Evolutionary conservation across 768 basidiomycete species (phyloP), one percentile per base, ranked within the genome.

Genomic region (Sarcodon sp.): DNA sequence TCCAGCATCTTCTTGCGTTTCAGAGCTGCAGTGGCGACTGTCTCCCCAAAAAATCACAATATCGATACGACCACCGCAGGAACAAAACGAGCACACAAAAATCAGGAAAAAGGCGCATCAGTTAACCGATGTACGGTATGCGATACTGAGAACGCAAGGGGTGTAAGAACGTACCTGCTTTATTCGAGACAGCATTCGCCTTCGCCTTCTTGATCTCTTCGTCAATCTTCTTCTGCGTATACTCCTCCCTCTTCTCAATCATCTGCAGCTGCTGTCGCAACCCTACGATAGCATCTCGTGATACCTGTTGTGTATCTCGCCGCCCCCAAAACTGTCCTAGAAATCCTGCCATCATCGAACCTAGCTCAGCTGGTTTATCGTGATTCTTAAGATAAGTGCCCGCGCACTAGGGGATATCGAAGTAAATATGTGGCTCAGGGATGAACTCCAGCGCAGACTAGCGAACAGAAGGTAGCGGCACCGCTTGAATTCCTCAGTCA

Each of bases 241-340:
- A 75, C 64, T 98, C 94, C 70, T 97, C 96, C 73, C 94, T 97
- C 89, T 97, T 99, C 78, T 97, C 92, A 56, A 98, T 80, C 82
- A 94, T 86, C 67, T 89, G 79, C 53, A 97, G 76, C 64, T 98
- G 92, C 67, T 94, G 85, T 59, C 94, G 80, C 56, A 99, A 72
- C 41, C 75, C 76, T 51, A 98, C 86, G 64, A 99, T 99, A 44
- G 96, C 89, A 62, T 96, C 89, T 53, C 90, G 76, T 41, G 94
- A 83, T 27, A 82, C 71, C 66, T 85, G 80, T 65, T 87, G 88
- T 18, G 88, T 75, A 60, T 93, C 86, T 56, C 80, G 77, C 54
- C 80, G 76, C 45, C 84, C 82, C 10, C 83, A 84, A 64, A 99
- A 91, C 71, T 86, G 94, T 62, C 80, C 84, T 82, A 96, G 87